Percentiles rank a stretch among this genome's conserved stretches.
Conservation (phyloP, 345 rosid species). For the Boechera stricta region DNA sequence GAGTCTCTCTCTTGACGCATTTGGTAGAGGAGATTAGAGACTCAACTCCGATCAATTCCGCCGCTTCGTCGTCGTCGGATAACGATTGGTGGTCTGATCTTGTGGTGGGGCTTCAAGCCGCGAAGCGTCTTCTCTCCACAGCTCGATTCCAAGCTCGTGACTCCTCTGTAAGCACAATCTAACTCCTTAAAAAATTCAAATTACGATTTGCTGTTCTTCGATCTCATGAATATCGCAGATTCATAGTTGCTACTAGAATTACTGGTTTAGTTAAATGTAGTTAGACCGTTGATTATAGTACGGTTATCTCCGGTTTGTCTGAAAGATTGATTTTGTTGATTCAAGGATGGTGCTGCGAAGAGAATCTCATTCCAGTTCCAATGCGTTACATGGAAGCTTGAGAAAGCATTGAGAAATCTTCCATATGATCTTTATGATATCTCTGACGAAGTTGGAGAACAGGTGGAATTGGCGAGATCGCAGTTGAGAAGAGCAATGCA, state of each 20-base stretch:
- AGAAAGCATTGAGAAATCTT: slow-evolving; percentile 71
- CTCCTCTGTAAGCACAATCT: slow-evolving; percentile 60
- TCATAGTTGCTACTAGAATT: slow-evolving; percentile 10
- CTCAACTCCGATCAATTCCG: slow-evolving; percentile 37
- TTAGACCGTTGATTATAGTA: neutral
- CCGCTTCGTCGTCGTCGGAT: slow-evolving; percentile 41
- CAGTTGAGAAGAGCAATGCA: slow-evolving; percentile 84
- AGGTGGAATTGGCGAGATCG: slow-evolving; percentile 79
- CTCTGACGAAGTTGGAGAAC: slow-evolving; percentile 92
- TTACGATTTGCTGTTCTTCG: neutral
- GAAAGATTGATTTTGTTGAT: slow-evolving; percentile 8
- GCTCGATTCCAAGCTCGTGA: slow-evolving; percentile 52
- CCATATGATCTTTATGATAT: slow-evolving; percentile 77
- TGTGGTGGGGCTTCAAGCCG: slow-evolving; percentile 56
- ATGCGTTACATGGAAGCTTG: slow-evolving; percentile 82
- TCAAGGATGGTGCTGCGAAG: slow-evolving; percentile 74
- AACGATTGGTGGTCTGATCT: slow-evolving; percentile 76
- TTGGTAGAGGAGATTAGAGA: slow-evolving; percentile 85
- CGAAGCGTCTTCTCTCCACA: slow-evolving; percentile 62
- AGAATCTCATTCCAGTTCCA: slow-evolving; percentile 80
- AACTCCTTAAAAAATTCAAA: neutral
- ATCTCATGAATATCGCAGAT: slow-evolving; percentile 22
- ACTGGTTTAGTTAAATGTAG: slow-evolving; percentile 33
- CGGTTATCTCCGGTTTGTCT: slow-evolving; percentile 34
- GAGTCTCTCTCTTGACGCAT: slow-evolving; percentile 74